Conservation (phyloP, 2,329 filamentous ascomycete species). For the Leptodontidium sp. region DNA sequence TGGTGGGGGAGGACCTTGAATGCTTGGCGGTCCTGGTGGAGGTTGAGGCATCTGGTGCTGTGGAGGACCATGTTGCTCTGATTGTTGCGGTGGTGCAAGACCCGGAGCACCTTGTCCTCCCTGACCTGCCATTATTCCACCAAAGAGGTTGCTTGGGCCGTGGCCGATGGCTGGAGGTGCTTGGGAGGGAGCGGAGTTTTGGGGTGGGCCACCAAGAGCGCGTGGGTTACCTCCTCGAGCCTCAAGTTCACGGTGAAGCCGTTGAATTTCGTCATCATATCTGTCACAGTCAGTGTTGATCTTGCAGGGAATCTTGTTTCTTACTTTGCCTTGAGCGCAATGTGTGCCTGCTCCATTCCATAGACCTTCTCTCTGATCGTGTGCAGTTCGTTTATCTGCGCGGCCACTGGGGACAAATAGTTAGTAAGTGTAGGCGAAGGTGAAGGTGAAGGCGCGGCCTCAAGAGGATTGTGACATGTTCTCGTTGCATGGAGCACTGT, state of each 20-base stretch:
- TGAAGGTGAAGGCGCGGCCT: not conserved
- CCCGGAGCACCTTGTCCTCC: constrained; percentile 84
- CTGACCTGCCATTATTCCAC: constrained; percentile 92
- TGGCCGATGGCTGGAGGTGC: constrained; percentile 87
- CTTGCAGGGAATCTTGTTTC: constrained; percentile 42
- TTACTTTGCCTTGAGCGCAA: constrained; percentile 91
- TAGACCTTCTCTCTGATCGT: constrained; percentile 93
- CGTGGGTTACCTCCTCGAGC: constrained; percentile 68
- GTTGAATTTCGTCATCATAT: constrained; percentile 90
- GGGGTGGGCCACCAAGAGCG: constrained; percentile 74
- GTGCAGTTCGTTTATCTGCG: constrained; percentile 94
- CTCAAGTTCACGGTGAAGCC: constrained; percentile 88
- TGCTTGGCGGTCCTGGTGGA: constrained; percentile 53
- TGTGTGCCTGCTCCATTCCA: constrained; percentile 88
- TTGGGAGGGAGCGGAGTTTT: constrained; percentile 81
- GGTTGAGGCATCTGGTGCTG: constrained; percentile 75
- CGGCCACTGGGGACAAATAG: constrained; percentile 68
- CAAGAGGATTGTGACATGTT: not conserved
- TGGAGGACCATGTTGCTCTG: constrained; percentile 64
- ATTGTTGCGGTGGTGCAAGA: constrained; percentile 73
- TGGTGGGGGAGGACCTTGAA: constrained; percentile 58
- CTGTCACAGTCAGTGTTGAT: constrained; percentile 55
- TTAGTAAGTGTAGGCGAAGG: constrained; percentile 7
- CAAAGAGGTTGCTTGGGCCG: constrained; percentile 89
- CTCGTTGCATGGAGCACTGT: not conserved